Evolutionary conservation across 2,329 filamentous ascomycete species (phyloP).

Genomic region (Pestalotiopsis fici): DNA sequence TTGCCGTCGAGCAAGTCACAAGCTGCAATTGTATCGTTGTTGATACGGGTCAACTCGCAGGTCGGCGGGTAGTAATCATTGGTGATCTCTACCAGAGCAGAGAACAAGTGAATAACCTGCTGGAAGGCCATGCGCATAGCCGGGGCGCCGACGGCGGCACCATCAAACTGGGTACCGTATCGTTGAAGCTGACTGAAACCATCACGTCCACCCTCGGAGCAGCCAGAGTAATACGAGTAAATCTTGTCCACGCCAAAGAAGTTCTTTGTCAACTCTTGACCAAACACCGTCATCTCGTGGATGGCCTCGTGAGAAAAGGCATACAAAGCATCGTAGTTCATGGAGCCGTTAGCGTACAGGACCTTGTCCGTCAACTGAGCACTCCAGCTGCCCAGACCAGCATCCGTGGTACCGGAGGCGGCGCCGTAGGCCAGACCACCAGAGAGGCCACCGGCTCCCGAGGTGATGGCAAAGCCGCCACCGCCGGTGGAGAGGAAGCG

Average conservation of each 20-base stretch:
- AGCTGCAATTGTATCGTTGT: slow-evolving; percentile 1
- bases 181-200: neutral
- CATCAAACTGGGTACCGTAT: slow-evolving; percentile 8
- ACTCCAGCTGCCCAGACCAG: neutral
- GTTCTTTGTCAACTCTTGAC: neutral
- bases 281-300: slow-evolving; percentile 4
- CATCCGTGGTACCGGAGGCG: slow-evolving; percentile 1
- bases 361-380: neutral
- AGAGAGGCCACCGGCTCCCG: neutral
- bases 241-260: neutral
- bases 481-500: neutral
- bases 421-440: slow-evolving; percentile 3
- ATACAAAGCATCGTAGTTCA: slow-evolving; percentile 4
- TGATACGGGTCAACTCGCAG: neutral
- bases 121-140: slow-evolving; percentile 5
- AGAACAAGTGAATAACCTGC: slow-evolving; percentile 5
- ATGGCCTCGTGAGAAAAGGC: slow-evolving; percentile 1
- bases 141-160: slow-evolving; percentile 1
- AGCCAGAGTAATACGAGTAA: slow-evolving; percentile 6
- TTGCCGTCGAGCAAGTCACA: slow-evolving; percentile 1
- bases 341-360: neutral
- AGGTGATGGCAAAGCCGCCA: slow-evolving; percentile 6
- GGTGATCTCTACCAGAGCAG: neutral
- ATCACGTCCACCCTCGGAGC: neutral
- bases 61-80: slow-evolving; percentile 4